Evolutionary conservation across 2,329 filamentous ascomycete species (phyloP), one percentile per base, ranked within the genome.

Genomic region (Fusarium redolens): DNA sequence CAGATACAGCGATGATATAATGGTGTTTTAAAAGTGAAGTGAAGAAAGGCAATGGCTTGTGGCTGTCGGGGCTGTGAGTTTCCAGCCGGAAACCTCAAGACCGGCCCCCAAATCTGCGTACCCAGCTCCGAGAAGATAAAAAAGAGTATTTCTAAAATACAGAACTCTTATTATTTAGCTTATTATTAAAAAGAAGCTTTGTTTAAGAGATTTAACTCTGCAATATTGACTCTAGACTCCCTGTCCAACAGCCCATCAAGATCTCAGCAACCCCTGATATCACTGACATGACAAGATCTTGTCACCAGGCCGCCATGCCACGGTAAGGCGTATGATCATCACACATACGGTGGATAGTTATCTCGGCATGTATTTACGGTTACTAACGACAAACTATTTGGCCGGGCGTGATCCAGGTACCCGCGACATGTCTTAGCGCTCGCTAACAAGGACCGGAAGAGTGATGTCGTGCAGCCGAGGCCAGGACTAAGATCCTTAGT

Each of bases 391-490:
- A 61, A 33, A 33, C 33, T 48, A 31, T n/a, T 18, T 41, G 66
- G 48, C 33, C 41, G 18, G 41, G 37, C n/a, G 25, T 61, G 50
- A 68, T 61, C 35, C 51, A 69, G 66, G 59, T 69, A 69, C 66
- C 66, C 65, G 59, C 59, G 45, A 48, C 37, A 37, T 30, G 41
- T 69, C 44, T 48, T 65, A 58, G 59, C 41, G 65, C 58, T 68
- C n/a, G 31, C 41, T 65, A 58, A 65, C 10, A n/a, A 30, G 47
- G 51, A 31, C 70, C 60, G 70, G 61, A 63, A 60, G 41, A 55
- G 14, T 47, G 66, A 73, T 73, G 71, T 74, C 55, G 67, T 74
- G 71, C 71, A 73, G 71, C 62, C 58, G 67, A 51, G 31, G 47
- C 37, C 35, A 55, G 52, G 43, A 56, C 67, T 71, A 68, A 59